phyloP scores from a whole-genome alignment of 139 green algal genomes.

The Spirogloea muscicola region DNA sequence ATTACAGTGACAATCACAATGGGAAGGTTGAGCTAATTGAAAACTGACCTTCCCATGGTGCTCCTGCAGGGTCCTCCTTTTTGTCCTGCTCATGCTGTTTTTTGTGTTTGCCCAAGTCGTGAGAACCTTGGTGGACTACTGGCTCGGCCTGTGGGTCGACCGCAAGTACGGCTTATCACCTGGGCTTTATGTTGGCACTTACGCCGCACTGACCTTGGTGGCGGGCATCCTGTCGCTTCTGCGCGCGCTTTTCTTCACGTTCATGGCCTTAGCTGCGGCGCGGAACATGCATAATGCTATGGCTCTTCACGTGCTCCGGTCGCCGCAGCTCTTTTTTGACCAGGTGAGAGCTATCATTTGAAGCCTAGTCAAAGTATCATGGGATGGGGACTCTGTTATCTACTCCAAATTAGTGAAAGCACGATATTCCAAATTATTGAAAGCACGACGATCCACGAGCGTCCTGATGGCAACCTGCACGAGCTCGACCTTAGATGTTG shows the following conservation, averaged over 20 bases:
- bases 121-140: slow-evolving; percentile 28
- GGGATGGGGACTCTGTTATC: no score
- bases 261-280: slow-evolving; percentile 47
- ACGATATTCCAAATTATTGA: no score
- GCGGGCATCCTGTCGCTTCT: slow-evolving; percentile 55
- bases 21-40: no score
- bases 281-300: slow-evolving; percentile 21
- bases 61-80: no score
- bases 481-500: no score
- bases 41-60: no score
- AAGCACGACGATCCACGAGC: no score
- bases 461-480: no score
- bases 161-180: slow-evolving; percentile 9
- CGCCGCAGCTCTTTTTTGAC: slow-evolving; percentile 34
- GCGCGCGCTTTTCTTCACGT: slow-evolving; percentile 76
- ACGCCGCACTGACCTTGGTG: slow-evolving; percentile 10
- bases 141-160: slow-evolving; percentile 35
- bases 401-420: no score
- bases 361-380: no score
- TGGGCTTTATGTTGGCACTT: slow-evolving; percentile 13
- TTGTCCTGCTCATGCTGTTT: slow-evolving; percentile 11
- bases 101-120: slow-evolving; percentile 26
- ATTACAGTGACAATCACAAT: no score
- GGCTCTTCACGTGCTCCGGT: slow-evolving; percentile 26
- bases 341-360: no score